A percentile compares a stretch with the other conserved stretches of the same genome.
Conservation (phyloP, 2,329 filamentous ascomycete species). For the Fusarium oligoseptatum region DNA sequence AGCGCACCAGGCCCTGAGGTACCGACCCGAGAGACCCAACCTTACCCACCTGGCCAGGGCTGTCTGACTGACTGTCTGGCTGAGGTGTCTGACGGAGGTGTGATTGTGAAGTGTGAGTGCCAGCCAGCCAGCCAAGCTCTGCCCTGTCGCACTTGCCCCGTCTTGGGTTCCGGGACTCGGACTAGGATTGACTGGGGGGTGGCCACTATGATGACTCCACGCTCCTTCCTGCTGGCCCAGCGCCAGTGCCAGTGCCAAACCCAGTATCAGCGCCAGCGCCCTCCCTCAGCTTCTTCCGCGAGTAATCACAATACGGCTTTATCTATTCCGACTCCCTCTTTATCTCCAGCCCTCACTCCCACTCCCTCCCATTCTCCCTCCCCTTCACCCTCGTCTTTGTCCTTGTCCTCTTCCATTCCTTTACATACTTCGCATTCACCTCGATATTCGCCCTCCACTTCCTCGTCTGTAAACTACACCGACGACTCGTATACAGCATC, state of each 20-base stretch:
- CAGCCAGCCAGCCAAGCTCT: slow-evolving; percentile 6
- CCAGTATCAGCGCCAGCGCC: slow-evolving; percentile 31
- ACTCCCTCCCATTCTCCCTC: slow-evolving; percentile 27
- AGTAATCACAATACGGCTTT: slow-evolving; percentile 39
- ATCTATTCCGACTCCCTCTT: slow-evolving; percentile 41
- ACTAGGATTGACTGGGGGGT: slow-evolving; percentile 25
- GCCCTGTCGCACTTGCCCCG: slow-evolving; percentile 39
- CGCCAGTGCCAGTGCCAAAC: slow-evolving; percentile 35
- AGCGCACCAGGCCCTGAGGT: slow-evolving; percentile 31
- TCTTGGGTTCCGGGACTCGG: slow-evolving; percentile 33
- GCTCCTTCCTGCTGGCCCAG: slow-evolving; percentile 46
- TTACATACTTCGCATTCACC: slow-evolving; percentile 32
- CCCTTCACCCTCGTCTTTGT: slow-evolving; percentile 5
- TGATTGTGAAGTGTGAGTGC: not conserved
- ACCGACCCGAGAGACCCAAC: slow-evolving; percentile 6
- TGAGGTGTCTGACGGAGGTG: slow-evolving; percentile 22
- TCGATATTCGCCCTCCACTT: slow-evolving; percentile 8
- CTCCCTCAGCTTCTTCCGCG: slow-evolving; percentile 30
- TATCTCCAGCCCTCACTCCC: slow-evolving; percentile 35
- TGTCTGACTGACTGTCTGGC: not conserved
- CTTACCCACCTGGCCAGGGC: not conserved
- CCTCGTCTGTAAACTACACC: slow-evolving; percentile 11
- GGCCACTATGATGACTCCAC: slow-evolving; percentile 48
- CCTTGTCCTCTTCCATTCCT: slow-evolving; percentile 22
- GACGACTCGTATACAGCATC: slow-evolving; percentile 19